Conservation (phyloP, 1,284 basidiomycete genomes). For the Malassezia japonica region DNA sequence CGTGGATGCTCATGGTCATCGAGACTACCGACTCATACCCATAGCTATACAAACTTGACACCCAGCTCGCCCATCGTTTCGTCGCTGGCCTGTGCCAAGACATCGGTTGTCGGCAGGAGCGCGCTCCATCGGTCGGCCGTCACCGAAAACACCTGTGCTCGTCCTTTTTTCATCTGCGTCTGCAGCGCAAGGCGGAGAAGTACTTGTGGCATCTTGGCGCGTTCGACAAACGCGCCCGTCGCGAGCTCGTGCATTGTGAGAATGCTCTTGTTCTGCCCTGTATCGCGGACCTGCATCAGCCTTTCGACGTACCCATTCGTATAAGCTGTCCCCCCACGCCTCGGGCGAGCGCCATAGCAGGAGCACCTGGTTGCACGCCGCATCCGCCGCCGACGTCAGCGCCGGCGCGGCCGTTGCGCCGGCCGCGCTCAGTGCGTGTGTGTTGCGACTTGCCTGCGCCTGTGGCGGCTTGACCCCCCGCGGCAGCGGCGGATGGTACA, state of each 20-base stretch:
- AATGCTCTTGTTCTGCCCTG: conserved; percentile 53
- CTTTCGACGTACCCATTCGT: conserved; percentile 51
- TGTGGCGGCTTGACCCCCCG: conserved; percentile 1
- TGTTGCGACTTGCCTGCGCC: background rate
- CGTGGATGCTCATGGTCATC: background rate
- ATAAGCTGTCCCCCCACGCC: conserved; percentile 53
- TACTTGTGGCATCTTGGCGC: conserved; percentile 32
- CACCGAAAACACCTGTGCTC: conserved; percentile 12
- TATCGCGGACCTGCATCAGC: conserved; percentile 49
- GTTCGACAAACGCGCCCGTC: conserved; percentile 51
- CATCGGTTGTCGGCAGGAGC: background rate
- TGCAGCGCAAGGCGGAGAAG: conserved; percentile 9
- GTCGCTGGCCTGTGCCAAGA: background rate
- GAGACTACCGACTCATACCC: background rate
- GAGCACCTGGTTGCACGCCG: conserved; percentile 31
- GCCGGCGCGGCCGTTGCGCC: background rate
- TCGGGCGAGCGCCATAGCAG: conserved; percentile 54
- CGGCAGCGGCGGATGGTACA: conserved; percentile 14
- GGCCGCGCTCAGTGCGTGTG: conserved; percentile 8
- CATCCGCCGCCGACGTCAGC: background rate
- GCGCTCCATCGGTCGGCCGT: background rate
- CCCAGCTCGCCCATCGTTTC: conserved; percentile 5
- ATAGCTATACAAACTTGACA: conserved; percentile 17
- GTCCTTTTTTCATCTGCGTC: conserved; percentile 1
- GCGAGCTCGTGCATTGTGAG: conserved; percentile 55